A percentile compares a stretch with the other conserved stretches of the same genome.
Evolutionary conservation across 2,329 filamentous ascomycete species (phyloP).

Genomic region (Trichoderma semiorbis): DNA sequence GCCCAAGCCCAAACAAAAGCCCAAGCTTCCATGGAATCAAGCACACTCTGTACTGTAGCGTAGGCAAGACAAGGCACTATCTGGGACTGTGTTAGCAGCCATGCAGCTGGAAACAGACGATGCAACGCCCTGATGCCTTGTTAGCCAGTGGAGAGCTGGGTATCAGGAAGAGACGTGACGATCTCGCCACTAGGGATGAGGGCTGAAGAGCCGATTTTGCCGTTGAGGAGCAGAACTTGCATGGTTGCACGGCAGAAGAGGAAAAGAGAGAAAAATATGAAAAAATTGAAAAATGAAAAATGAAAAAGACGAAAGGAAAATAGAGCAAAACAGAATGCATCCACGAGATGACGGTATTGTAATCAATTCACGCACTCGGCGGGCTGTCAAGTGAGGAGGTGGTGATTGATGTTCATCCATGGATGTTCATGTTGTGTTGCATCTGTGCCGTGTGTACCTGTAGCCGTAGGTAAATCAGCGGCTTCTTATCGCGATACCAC

Average conservation of each 20-base stretch:
- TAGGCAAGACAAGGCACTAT: neutral
- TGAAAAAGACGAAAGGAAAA: neutral
- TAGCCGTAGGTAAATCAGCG: neutral
- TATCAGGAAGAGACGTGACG: neutral
- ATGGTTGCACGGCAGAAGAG: neutral
- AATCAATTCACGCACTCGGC: neutral
- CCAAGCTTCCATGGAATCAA: neutral
- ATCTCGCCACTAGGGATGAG: constrained; percentile 2
- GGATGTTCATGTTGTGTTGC: neutral
- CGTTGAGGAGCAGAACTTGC: neutral
- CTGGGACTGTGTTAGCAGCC: neutral
- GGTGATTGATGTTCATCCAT: neutral
- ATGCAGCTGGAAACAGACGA: neutral
- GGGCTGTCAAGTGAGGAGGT: neutral
- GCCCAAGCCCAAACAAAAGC: neutral
- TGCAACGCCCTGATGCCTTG: neutral
- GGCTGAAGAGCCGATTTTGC: constrained; percentile 18
- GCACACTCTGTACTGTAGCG: neutral
- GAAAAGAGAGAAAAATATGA: neutral
- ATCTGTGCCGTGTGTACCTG: neutral
- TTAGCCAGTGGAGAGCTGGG: constrained; percentile 1
- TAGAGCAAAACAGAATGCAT: neutral
- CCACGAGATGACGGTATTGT: neutral
- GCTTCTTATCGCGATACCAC: neutral
- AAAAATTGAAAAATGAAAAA: neutral